These are phyloP conservation scores for Mycena latifolia DNA, from an alignment of 768 basidiomycete genomes.

Conservation along the genomic window DNA sequence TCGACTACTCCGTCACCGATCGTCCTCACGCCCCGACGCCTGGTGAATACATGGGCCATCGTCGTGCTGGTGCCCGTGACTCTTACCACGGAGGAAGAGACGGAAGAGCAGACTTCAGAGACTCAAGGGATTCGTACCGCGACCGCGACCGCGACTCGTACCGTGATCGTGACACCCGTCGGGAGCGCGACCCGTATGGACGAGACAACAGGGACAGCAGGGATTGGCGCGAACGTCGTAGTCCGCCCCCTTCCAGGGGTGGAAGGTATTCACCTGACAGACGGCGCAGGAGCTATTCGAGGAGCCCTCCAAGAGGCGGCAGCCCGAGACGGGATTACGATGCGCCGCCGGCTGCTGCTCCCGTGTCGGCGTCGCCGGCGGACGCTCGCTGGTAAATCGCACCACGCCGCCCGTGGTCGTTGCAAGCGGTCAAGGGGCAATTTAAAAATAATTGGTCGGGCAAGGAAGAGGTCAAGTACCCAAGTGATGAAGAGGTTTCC, in stretches of 20 bases:
- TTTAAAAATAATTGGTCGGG: slow-evolving; percentile 51
- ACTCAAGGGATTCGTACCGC: slow-evolving; percentile 57
- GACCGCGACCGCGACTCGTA: slow-evolving; percentile 58
- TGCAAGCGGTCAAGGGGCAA: slow-evolving; percentile 48
- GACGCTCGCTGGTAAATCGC: slow-evolving; percentile 69
- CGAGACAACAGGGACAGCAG: slow-evolving; percentile 75
- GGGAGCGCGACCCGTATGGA: slow-evolving; percentile 75
- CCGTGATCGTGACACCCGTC: slow-evolving; percentile 61
- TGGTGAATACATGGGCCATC: slow-evolving; percentile 97
- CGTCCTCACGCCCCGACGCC: slow-evolving; percentile 96
- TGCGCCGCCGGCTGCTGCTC: slow-evolving; percentile 47
- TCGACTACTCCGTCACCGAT: slow-evolving; percentile 96
- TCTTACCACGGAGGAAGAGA: slow-evolving; percentile 43
- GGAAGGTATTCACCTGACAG: slow-evolving; percentile 84
- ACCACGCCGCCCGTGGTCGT: slow-evolving; percentile 42
- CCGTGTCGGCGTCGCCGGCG: slow-evolving; percentile 48
- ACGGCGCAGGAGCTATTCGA: slow-evolving; percentile 81
- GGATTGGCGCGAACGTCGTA: slow-evolving; percentile 87
- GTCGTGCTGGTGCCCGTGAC: slow-evolving; percentile 63
- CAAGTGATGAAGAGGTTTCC: slow-evolving; percentile 57
- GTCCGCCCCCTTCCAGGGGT: slow-evolving; percentile 72
- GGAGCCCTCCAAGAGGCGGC: slow-evolving; percentile 84
- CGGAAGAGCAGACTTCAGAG: slow-evolving; percentile 27
- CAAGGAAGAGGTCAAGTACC: slow-evolving; percentile 50
- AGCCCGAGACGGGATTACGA: slow-evolving; percentile 64